Conservation (phyloP, 768 basidiomycete species). For the Tephrocybe sp. region DNA sequence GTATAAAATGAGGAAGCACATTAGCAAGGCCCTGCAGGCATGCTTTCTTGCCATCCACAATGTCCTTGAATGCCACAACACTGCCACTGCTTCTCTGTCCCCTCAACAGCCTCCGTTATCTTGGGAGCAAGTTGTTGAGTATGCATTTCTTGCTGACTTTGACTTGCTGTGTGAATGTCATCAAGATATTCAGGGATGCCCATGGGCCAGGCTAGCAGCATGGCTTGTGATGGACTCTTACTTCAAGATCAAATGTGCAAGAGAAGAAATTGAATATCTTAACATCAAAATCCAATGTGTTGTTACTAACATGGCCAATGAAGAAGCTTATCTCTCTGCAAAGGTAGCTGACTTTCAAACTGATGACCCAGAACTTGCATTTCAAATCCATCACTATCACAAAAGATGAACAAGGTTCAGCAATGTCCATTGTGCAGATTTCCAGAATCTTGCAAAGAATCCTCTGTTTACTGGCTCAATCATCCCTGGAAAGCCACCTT, state of each 20-base stretch:
- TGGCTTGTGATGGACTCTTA: slow-evolving; percentile 16
- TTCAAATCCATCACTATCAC: too few species aligned
- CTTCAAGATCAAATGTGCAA: slow-evolving; percentile 8
- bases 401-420: too few species aligned
- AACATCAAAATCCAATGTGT: too few species aligned
- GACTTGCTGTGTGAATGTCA: slow-evolving; percentile 15
- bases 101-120: slow-evolving; percentile 13
- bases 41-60: slow-evolving; percentile 19
- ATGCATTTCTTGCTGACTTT: slow-evolving; percentile 19
- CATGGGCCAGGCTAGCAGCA: slow-evolving; percentile 15
- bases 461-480: too few species aligned
- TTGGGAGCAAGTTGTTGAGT: slow-evolving; percentile 22
- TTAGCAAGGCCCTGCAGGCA: slow-evolving; percentile 5
- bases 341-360: too few species aligned
- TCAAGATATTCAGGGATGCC: slow-evolving; percentile 12
- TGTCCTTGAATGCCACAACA: slow-evolving; percentile 19
- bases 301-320: too few species aligned
- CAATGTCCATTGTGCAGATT: too few species aligned
- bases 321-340: too few species aligned
- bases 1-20: slow-evolving; percentile 14
- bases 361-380: too few species aligned
- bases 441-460: too few species aligned
- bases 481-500: too few species aligned
- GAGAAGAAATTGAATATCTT: slow-evolving; percentile 12
- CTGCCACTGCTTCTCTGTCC: slow-evolving; percentile 15